phyloP scores from a whole-genome alignment of 2,329 filamentous ascomycete genomes.

The Aureobasidium sp. region DNA sequence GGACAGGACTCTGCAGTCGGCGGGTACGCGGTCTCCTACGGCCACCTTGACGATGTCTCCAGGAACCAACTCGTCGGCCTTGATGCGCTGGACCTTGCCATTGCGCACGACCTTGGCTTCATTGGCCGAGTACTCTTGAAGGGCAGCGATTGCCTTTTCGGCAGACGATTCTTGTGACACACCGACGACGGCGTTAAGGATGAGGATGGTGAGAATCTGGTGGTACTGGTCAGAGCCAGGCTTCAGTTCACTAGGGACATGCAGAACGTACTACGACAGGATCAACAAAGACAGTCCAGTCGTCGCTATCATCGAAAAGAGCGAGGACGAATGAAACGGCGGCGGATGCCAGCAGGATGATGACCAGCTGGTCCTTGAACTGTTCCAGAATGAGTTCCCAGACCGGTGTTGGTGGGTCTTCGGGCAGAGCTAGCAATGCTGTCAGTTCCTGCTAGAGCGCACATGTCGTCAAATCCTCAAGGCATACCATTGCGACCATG shows the following conservation, averaged over 20 bases:
- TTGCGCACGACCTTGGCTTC: slow-evolving; percentile 89
- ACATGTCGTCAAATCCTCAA: background rate
- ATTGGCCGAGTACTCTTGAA: slow-evolving; percentile 98
- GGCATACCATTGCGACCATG: slow-evolving; percentile 33
- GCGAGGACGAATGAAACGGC: slow-evolving; percentile 90
- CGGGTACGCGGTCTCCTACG: slow-evolving; percentile 88
- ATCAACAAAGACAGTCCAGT: slow-evolving; percentile 96
- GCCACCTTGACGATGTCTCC: slow-evolving; percentile 84
- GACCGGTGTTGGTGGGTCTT: slow-evolving; percentile 90
- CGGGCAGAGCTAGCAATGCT: slow-evolving; percentile 53
- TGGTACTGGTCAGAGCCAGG: slow-evolving; percentile 18
- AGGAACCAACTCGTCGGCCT: slow-evolving; percentile 94
- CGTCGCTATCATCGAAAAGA: slow-evolving; percentile 85
- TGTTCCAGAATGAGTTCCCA: slow-evolving; percentile 97
- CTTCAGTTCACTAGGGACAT: background rate
- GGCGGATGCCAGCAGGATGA: slow-evolving; percentile 88
- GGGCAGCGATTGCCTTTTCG: slow-evolving; percentile 93
- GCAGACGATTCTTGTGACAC: slow-evolving; percentile 98
- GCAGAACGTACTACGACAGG: slow-evolving; percentile 71
- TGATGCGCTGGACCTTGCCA: slow-evolving; percentile 72
- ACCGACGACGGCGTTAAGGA: slow-evolving; percentile 93
- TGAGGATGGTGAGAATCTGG: slow-evolving; percentile 90
- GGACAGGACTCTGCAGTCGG: slow-evolving; percentile 81
- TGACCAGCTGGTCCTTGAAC: slow-evolving; percentile 97
- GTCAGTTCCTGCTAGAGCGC: slow-evolving; percentile 18